Conservation (phyloP, 345 rosid species). For the Sisymbrium altissimum region DNA sequence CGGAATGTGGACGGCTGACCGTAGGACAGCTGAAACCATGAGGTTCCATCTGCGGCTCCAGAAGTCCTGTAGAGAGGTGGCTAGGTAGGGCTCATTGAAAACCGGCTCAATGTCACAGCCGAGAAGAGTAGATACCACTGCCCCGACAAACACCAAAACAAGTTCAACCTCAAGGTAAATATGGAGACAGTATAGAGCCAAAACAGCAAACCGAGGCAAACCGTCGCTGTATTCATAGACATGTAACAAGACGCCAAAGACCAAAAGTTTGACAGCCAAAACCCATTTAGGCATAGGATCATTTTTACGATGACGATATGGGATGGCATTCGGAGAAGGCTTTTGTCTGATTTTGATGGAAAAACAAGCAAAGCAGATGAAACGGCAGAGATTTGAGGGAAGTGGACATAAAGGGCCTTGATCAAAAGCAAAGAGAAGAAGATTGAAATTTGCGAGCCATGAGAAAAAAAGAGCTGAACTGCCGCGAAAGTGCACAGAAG, state of each 20-base stretch:
- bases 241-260: conserved; percentile 32
- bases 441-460: conserved; percentile 65
- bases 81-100: conserved; percentile 56
- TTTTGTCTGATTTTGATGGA: conserved; percentile 46
- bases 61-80: conserved; percentile 78
- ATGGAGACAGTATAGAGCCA: conserved; percentile 39
- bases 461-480: conserved; percentile 43
- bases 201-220: conserved; percentile 32
- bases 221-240: conserved; percentile 33
- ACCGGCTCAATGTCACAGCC: conserved; percentile 63
- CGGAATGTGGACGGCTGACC: conserved; percentile 52
- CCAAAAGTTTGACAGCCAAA: conserved; percentile 35
- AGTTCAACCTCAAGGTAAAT: conserved; percentile 50
- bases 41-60: conserved; percentile 87
- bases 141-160: conserved; percentile 31
- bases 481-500: conserved; percentile 33
- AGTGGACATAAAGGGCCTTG: conserved; percentile 57
- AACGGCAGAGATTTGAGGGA: conserved; percentile 41
- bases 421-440: conserved; percentile 61
- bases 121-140: conserved; percentile 41
- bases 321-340: conserved; percentile 12
- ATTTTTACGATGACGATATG: not conserved
- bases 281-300: conserved; percentile 29
- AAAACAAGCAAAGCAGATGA: conserved; percentile 55
- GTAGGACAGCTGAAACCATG: conserved; percentile 51